Percentiles rank a stretch among this genome's conserved stretches.
Evolutionary conservation across 257 asterid species (phyloP).

Genomic region (Lycium ferocissimum): DNA sequence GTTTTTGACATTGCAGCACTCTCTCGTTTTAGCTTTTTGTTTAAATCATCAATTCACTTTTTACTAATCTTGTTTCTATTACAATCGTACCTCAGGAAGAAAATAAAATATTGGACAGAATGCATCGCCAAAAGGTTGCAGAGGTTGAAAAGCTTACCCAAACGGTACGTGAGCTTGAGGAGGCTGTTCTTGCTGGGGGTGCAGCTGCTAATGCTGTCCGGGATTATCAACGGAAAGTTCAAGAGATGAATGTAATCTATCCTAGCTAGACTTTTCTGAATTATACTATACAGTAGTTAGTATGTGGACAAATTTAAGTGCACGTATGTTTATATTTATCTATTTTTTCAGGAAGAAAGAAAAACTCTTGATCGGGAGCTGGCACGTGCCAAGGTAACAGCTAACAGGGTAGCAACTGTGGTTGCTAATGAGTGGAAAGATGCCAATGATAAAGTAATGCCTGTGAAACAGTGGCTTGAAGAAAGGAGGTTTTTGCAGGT

Average conservation of each 20-base stretch:
- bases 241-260: constrained; percentile 39
- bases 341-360: constrained; percentile 34
- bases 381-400: constrained; percentile 41
- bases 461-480: constrained; percentile 96
- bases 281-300: background rate
- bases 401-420: constrained; percentile 67
- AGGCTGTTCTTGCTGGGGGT: constrained; percentile 41
- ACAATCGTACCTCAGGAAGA: constrained; percentile 41
- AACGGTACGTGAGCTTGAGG: constrained; percentile 42
- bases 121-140: constrained; percentile 41
- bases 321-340: background rate
- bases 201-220: constrained; percentile 42
- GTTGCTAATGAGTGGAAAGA: constrained; percentile 99
- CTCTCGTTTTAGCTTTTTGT: constrained; percentile 15
- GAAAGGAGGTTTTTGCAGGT: constrained; percentile 96
- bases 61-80: constrained; percentile 6
- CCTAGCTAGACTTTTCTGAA: constrained; percentile 4
- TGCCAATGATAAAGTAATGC: constrained; percentile 97
- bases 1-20: background rate
- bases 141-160: constrained; percentile 42
- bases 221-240: constrained; percentile 42
- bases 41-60: background rate
- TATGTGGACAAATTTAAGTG: background rate
- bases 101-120: constrained; percentile 36
- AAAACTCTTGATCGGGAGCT: constrained; percentile 40